Percentiles rank a stretch among this genome's conserved stretches.
phyloP scores from a whole-genome alignment of 495 filamentous ascomycete genomes.

The Diplogelasinospora grovesii region DNA sequence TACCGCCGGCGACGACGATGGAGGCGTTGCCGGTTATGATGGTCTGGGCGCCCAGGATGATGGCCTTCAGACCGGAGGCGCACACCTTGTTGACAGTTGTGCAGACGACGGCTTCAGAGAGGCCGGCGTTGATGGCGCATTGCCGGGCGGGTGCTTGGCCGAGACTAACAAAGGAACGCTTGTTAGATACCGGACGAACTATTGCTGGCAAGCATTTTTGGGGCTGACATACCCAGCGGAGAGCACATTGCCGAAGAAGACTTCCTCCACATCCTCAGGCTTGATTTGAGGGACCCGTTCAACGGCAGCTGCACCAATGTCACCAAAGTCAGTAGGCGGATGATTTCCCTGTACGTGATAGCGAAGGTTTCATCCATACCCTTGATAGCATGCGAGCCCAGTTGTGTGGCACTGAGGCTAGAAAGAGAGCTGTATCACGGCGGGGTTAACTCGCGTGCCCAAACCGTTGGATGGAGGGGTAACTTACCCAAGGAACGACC shows the following conservation, averaged over 20 bases:
- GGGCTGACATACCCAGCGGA: constrained; percentile 88
- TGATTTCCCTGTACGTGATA: constrained; percentile 14
- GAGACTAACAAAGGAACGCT: constrained; percentile 50
- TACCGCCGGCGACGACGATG: constrained; percentile 83
- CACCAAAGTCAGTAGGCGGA: too few species aligned
- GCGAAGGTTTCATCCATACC: constrained; percentile 43
- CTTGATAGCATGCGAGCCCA: constrained; percentile 90
- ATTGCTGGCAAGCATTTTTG: too few species aligned
- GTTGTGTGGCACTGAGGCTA: constrained; percentile 74
- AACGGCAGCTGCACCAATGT: constrained; percentile 82
- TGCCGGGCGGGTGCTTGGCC: constrained; percentile 96
- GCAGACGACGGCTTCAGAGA: constrained; percentile 68
- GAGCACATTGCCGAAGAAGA: constrained; percentile 97
- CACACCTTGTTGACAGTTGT: constrained; percentile 99
- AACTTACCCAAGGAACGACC: constrained; percentile 79
- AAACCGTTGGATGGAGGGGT: constrained; percentile 7
- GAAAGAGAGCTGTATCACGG: constrained; percentile 56
- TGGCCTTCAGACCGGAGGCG: constrained; percentile 86
- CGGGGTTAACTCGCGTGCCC: constrained; percentile 5
- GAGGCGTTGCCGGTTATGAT: constrained; percentile 92
- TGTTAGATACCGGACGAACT: constrained; percentile 2
- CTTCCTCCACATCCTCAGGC: constrained; percentile 83
- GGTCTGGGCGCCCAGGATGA: constrained; percentile 91
- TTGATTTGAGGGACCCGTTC: constrained; percentile 80
- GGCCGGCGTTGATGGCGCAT: constrained; percentile 81